Evolutionary conservation across 1,139 yeast genomes (phyloP), one percentile per base, ranked within the genome.

Genomic region (Blastobotrys malaysiensis): DNA sequence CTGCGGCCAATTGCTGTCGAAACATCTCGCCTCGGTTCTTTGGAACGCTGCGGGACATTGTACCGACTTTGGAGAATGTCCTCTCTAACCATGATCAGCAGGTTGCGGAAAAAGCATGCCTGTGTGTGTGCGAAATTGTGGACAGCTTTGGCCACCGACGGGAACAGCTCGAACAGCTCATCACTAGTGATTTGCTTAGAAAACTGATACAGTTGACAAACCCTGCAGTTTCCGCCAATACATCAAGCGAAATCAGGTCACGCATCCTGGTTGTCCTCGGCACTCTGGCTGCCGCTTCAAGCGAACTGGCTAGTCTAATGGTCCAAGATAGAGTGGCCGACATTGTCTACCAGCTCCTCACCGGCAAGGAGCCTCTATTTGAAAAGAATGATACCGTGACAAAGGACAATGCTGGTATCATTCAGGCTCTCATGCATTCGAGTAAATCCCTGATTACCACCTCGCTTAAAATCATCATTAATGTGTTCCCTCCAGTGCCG

Each of bases 1-100:
- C 88, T 44, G 89, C 89, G 3, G 86, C 96, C 2, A 87, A 88
- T 65, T 79, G 95, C 13, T 85, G 93, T 60, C 74, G 77, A 1
- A 74, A 75, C 54, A 73, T 86, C 1, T 73, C 78, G 1, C 24
- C 55, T n/a, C 55, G 64, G 7, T 78, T 79, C 59, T 80, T 81
- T 57, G 69, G 72, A 5, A 74, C 73, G 59, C 73, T 86, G 9
- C 73, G 77, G 54, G 84, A 78, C 27, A 81, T 84, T 1, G 81
- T 89, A 61, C 85, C 83, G 2, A 74, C 76, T 19, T 73, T 91
- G 43, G 81, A 86, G 43, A 77, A 80, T 43, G 83, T 87, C 3
- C 84, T 88, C 7, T 69, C 74, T 36, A 82, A 78, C 57, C 81
- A 80, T 58, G 97, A 90, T 65, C 64, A 80, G 2, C 73, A 73